Conservation (phyloP, 2,329 filamentous ascomycete genomes). For the Fusarium staphyleae region DNA sequence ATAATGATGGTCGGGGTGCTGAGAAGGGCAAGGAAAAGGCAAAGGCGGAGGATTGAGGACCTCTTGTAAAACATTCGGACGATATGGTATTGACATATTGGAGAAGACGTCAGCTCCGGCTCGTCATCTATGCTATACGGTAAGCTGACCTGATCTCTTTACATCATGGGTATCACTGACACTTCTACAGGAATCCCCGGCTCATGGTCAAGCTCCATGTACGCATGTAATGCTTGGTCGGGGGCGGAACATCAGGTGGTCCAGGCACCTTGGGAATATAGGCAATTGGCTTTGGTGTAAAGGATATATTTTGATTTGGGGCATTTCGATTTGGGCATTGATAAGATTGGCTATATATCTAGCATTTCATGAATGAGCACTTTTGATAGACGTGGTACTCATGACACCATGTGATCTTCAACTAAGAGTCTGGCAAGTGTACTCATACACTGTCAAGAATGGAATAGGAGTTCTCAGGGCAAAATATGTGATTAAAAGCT, state of each 20-base stretch:
- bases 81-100: slow-evolving; percentile 1
- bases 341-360: neutral
- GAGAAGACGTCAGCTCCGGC: neutral
- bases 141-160: neutral
- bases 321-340: neutral
- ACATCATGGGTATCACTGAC: neutral
- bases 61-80: neutral
- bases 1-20: slow-evolving; percentile 14
- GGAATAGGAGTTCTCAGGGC: neutral
- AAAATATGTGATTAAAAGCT: slow-evolving; percentile 41
- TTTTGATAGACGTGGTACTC: too few relatives aligned
- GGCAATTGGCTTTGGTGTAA: slow-evolving; percentile 30
- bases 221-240: neutral
- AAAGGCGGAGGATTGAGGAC: slow-evolving; percentile 7
- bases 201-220: neutral
- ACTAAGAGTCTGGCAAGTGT: too few relatives aligned
- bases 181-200: neutral
- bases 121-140: neutral
- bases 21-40: slow-evolving; percentile 21
- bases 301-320: slow-evolving; percentile 11
- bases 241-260: slow-evolving; percentile 25
- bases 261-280: slow-evolving; percentile 33
- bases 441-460: too few relatives aligned
- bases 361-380: slow-evolving; percentile 2
- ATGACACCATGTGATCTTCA: too few relatives aligned